A percentile compares a stretch with the other conserved stretches of the same genome.
These are phyloP conservation scores for Lachnellula subtilissima DNA, from an alignment of 2,329 filamentous ascomycete species.

Conservation along the genomic window DNA sequence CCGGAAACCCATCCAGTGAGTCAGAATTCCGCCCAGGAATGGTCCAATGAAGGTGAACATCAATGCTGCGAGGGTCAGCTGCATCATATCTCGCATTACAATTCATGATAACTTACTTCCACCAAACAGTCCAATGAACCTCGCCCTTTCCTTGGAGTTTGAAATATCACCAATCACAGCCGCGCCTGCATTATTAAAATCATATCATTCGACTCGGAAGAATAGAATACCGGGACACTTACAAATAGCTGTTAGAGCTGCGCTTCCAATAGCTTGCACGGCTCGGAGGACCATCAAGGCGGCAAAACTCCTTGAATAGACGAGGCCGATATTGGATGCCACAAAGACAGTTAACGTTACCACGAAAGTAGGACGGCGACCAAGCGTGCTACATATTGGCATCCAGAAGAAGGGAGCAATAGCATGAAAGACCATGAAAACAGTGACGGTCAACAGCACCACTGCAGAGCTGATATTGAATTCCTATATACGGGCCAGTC, in stretches of 20 bases:
- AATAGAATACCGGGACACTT: not conserved
- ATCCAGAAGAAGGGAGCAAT: slow-evolving; percentile 46
- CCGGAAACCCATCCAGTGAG: slow-evolving; percentile 42
- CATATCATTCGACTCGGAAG: not conserved
- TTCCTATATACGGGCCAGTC: slow-evolving; percentile 29
- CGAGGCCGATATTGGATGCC: slow-evolving; percentile 41
- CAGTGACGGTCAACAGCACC: slow-evolving; percentile 15
- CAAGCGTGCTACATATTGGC: slow-evolving; percentile 45
- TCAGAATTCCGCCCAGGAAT: slow-evolving; percentile 43
- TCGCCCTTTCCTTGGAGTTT: slow-evolving; percentile 53
- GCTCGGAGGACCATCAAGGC: slow-evolving; percentile 48
- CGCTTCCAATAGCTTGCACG: slow-evolving; percentile 54
- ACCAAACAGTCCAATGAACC: slow-evolving; percentile 57
- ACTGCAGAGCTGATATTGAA: slow-evolving; percentile 7
- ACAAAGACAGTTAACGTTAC: slow-evolving; percentile 43
- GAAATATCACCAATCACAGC: slow-evolving; percentile 61
- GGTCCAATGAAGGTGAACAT: slow-evolving; percentile 38
- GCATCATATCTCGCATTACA: not conserved
- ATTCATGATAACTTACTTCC: slow-evolving; percentile 3
- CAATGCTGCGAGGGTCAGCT: slow-evolving; percentile 25
- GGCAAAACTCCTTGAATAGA: slow-evolving; percentile 37
- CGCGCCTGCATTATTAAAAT: slow-evolving; percentile 27
- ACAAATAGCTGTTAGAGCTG: slow-evolving; percentile 51
- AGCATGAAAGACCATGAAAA: slow-evolving; percentile 46
- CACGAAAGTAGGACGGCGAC: slow-evolving; percentile 49